A percentile compares a stretch with the other conserved stretches of the same genome.
These are phyloP conservation scores for Cryptosporidium ryanae DNA, from an alignment of 169 alveolate genomes.

Conservation along the genomic window DNA sequence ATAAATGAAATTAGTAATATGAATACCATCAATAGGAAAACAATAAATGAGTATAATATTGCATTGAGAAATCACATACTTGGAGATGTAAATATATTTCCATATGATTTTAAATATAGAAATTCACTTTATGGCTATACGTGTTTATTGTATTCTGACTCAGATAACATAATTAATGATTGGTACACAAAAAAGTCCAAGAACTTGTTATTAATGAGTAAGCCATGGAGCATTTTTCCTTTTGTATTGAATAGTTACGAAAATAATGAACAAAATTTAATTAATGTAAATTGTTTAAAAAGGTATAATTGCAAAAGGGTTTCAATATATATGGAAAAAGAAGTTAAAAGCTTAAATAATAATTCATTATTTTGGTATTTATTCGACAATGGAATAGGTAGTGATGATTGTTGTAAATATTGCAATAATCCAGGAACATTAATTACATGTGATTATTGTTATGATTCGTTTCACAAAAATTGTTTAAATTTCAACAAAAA, in stretches of 20 bases:
- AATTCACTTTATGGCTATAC: constrained; percentile 57
- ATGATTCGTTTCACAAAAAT: constrained; percentile 47
- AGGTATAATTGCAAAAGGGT: constrained; percentile 24
- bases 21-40: background rate
- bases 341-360: background rate
- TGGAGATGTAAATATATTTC: constrained; percentile 3
- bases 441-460: constrained; percentile 54
- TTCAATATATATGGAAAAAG: constrained; percentile 5
- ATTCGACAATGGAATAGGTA: constrained; percentile 54
- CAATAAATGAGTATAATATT: constrained; percentile 1
- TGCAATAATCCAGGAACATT: constrained; percentile 59
- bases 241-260: constrained; percentile 17
- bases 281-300: constrained; percentile 10
- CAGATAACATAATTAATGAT: constrained; percentile 22
- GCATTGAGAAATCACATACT: constrained; percentile 9
- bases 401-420: constrained; percentile 63
- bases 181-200: constrained; percentile 63
- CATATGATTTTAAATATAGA: constrained; percentile 52
- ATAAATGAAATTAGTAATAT: background rate
- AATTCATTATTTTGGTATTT: constrained; percentile 54
- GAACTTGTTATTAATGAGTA: constrained; percentile 19
- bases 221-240: constrained; percentile 68
- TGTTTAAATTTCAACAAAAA: constrained; percentile 45
- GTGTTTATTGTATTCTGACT: constrained; percentile 33
- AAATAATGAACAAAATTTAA: background rate